Base-by-base conservation (phyloP, 768 basidiomycete genomes). In the Leccinum subgranulosum region DNA sequence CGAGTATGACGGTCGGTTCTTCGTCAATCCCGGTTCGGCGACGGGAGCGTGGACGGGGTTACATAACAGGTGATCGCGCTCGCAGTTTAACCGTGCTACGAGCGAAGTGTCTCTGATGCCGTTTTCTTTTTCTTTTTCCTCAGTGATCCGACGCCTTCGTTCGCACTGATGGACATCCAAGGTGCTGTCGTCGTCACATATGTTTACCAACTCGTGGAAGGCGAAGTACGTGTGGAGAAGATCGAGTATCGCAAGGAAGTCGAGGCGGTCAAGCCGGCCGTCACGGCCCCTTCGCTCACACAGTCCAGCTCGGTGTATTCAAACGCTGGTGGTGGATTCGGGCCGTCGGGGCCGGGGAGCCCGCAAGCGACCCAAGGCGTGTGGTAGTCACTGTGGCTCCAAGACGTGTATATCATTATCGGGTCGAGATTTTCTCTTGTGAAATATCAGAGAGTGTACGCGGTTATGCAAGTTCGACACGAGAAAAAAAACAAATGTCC, bases 161-260 rank as follows among this genome's bases (percentile, higher is more conserved):
- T 99, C 67, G 97, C 97, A 1, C 76, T 98, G 47, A 93, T 99
- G 89, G 97, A 98, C 70, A 88, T 99, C 34, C 97, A 99, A 75
- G 97, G 97, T 5, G 85, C 92, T 3, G 93, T 96, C 9, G 91
- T 99, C 33, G 94, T 97, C 27, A 98, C 96, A 3, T 98, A 97
- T 67, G 94, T 98, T 3, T 98, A 96, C 72, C 93, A 95, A 68
- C 84, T 96, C 29, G 88, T 96, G 47, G 93, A 95, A 45, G 91
- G 92, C 43, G 94, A 95, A 72, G 93, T 95, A 3, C 81, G 90
- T n/a, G 91, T 93, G 5, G 91, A 93, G 77, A 93, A 93, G 78
- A 87, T 93, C 55, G 90, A 92, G 70, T 92, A 86, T 77, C 77
- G 88, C 58, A 88, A 87, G 64, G 86, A 88, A 60, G 72, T 72